Conservation (phyloP, 441 rosid genomes). For the Dalechampia spathulata region DNA sequence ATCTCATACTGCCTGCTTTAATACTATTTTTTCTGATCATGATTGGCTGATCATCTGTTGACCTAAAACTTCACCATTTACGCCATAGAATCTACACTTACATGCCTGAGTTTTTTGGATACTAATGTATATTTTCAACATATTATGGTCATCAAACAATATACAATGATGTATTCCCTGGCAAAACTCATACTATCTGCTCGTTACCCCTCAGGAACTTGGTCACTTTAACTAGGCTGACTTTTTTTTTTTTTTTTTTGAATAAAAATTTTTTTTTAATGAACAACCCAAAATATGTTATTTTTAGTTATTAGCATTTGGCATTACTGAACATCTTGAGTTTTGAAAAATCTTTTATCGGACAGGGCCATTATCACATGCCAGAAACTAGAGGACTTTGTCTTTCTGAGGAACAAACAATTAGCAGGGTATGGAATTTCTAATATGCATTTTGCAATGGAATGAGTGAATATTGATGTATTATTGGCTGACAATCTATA, state of each 20-base stretch:
- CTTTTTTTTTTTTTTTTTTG: not conserved
- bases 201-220: no score
- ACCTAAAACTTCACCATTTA: no score
- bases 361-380: constrained; percentile 92
- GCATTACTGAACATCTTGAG: constrained; percentile 1
- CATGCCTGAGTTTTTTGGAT: no score
- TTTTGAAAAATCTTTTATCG: constrained; percentile 5
- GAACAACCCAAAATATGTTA: not conserved
- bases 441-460: constrained; percentile 8
- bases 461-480: not conserved
- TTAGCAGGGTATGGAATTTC: constrained; percentile 50
- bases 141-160: no score
- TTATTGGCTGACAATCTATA: constrained; percentile 14
- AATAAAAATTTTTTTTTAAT: not conserved
- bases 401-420: constrained; percentile 94
- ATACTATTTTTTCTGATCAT: not conserved
- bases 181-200: no score
- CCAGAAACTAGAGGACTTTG: constrained; percentile 99
- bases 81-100: no score
- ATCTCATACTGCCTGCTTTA: not conserved
- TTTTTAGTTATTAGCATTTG: not conserved
- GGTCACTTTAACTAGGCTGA: no score
- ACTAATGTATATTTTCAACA: no score
- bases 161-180: no score
- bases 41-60: no score